Conservation (phyloP, 768 basidiomycete genomes). For the Russula sp. region DNA sequence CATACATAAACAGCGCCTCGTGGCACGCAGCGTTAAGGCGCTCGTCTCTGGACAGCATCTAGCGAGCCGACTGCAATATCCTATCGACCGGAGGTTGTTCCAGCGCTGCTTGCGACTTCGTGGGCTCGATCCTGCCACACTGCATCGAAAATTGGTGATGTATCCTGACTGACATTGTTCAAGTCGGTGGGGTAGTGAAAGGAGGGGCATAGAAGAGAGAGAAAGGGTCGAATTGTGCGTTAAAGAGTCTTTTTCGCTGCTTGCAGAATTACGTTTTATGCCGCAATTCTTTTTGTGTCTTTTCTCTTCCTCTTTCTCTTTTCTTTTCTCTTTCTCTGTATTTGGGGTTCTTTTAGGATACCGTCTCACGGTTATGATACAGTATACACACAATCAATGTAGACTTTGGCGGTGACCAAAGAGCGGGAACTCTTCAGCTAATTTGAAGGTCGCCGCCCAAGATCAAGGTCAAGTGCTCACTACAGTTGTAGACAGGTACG, state of each 20-base stretch:
- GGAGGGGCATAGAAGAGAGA: neutral
- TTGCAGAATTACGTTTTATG: slow-evolving; percentile 8
- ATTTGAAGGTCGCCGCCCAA: neutral
- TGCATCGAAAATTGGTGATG: slow-evolving; percentile 48
- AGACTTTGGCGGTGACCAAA: neutral
- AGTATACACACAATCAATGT: slow-evolving; percentile 10
- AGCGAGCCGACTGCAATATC: slow-evolving; percentile 66
- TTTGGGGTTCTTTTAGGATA: slow-evolving; percentile 18
- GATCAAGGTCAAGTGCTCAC: too few relatives aligned
- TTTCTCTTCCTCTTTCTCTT: neutral
- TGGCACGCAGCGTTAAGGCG: slow-evolving; percentile 76
- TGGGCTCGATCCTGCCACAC: slow-evolving; percentile 54
- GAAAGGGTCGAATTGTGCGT: neutral
- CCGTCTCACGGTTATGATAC: neutral
- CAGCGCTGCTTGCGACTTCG: slow-evolving; percentile 70
- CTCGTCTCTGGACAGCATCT: slow-evolving; percentile 82
- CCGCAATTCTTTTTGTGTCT: slow-evolving; percentile 13
- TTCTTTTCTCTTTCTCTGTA: neutral
- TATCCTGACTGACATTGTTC: slow-evolving; percentile 32
- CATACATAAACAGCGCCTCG: slow-evolving; percentile 82
- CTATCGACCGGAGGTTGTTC: slow-evolving; percentile 72
- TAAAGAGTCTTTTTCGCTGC: slow-evolving; percentile 5
- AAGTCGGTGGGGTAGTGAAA: too few relatives aligned
- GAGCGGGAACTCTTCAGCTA: neutral
- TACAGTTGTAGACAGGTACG: too few relatives aligned